phyloP scores from a whole-genome alignment of 2,329 filamentous ascomycete genomes.

The Aspergillus pseudoviridinutans region DNA sequence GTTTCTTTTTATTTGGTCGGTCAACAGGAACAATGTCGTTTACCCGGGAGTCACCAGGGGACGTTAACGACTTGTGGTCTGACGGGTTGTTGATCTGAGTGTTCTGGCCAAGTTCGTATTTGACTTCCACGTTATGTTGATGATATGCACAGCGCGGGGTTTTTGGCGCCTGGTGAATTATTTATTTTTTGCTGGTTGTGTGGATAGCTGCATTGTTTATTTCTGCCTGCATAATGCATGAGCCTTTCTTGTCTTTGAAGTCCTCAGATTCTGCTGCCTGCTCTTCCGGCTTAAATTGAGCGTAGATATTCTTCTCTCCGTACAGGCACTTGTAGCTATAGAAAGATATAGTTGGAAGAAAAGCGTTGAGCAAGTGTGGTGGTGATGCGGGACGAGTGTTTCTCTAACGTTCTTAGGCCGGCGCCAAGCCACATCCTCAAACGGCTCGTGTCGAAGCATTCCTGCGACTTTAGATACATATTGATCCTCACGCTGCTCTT shows the following conservation, averaged over 20 bases:
- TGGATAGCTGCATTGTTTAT: constrained; percentile 20
- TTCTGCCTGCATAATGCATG: constrained; percentile 16
- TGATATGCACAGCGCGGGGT: constrained; percentile 43
- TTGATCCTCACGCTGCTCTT: neutral
- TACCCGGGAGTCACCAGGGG: neutral
- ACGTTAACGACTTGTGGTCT: neutral
- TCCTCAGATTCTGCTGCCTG: neutral
- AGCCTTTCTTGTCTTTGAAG: constrained; percentile 4
- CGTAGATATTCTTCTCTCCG: constrained; percentile 8
- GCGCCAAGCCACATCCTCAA: constrained; percentile 15
- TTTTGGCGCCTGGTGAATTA: constrained; percentile 36
- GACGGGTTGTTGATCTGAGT: constrained; percentile 9
- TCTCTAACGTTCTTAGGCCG: constrained; percentile 3
- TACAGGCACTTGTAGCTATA: neutral
- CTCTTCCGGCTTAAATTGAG: neutral
- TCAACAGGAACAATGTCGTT: neutral
- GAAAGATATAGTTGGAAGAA: neutral
- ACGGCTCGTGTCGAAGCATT: constrained; percentile 12
- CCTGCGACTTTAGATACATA: neutral
- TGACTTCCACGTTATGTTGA: constrained; percentile 16
- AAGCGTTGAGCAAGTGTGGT: neutral
- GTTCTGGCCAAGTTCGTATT: constrained; percentile 7
- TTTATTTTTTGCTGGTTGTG: constrained; percentile 12
- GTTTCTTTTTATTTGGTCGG: neutral
- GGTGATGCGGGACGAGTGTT: constrained; percentile 7